Base-by-base conservation (phyloP, 148 eudicot species). In the Mesembryanthemum crystallinum region DNA sequence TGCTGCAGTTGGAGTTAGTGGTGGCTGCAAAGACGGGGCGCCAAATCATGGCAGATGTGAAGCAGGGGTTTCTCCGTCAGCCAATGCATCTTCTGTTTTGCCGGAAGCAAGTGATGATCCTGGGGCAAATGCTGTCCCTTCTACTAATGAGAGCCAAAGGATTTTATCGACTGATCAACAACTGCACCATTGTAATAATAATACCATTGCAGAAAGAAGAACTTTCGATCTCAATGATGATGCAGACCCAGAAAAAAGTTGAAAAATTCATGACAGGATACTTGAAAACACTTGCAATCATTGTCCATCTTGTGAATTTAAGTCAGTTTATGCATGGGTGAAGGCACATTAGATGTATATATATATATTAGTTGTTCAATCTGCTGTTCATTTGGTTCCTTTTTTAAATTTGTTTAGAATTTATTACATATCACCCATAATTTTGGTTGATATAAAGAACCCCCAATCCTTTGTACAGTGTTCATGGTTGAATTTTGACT, bases 171-270 rank as follows among this genome's bases (percentile, higher is more conserved):
- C 67, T 15, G 52, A 79, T 72, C 83, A 79, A 45, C 85, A 80
- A 74, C 67, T 81, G 33, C 86, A 82, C 59, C 80, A 78, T 54
- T 85, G 86, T 76, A 80, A 67, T 52, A 81, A 73, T 45, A 75
- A 49, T 42, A 39, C 71, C 17, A 45, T 43, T 20, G 58, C 74
- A 35, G 82, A 80, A 80, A 77, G 78, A 62, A 82, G 75, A 71
- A 85, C 77, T 43, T 82, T 85, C 71, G 88, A 85, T 80, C 88
- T 85, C 55, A 85, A 85, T 28, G 79, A 77, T 71, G 85, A 82
- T 65, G 79, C 79, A 13, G 80, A 80, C 64, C 76, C 84, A 7
- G 88, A 85, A 42, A 80, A 77, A 65, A 70, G 62, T 49, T 80
- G 67, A 74, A 25, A 52, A 21, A 13, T 35, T 30, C 25, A 57